These are phyloP conservation scores for Hortiboletus campestris DNA, from an alignment of 768 basidiomycete species.

Conservation along the genomic window DNA sequence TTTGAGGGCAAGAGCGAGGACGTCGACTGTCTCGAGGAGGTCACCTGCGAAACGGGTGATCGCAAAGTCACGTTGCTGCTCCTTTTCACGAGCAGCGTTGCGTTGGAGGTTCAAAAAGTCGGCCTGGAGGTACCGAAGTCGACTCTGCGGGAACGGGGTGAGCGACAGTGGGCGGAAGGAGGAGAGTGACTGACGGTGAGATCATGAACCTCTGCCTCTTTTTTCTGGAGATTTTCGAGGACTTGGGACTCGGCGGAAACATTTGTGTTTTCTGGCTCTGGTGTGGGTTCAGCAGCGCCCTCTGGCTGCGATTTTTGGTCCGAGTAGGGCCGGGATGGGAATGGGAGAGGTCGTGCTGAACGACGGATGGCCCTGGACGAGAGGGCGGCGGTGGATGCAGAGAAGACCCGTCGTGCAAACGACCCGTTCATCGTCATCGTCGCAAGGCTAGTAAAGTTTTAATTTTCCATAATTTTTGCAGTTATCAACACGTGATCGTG, in stretches of 20 bases:
- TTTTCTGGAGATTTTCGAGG: slow-evolving; percentile 66
- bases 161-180: slow-evolving; percentile 3
- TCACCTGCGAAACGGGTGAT: slow-evolving; percentile 90
- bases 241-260: slow-evolving; percentile 38
- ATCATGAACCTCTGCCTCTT: slow-evolving; percentile 80
- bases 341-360: slow-evolving; percentile 30
- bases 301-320: slow-evolving; percentile 42
- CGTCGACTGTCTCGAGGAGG: slow-evolving; percentile 87
- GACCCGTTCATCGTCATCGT: slow-evolving; percentile 42
- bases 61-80: slow-evolving; percentile 90
- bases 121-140: slow-evolving; percentile 88
- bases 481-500: slow-evolving; percentile 24
- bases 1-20: slow-evolving; percentile 80
- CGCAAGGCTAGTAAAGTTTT: background rate
- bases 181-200: slow-evolving; percentile 60
- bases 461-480: background rate
- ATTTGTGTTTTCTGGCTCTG: slow-evolving; percentile 21
- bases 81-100: slow-evolving; percentile 86
- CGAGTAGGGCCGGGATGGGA: slow-evolving; percentile 53
- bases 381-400: slow-evolving; percentile 57
- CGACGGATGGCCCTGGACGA: slow-evolving; percentile 49
- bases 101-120: slow-evolving; percentile 96
- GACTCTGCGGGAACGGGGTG: slow-evolving; percentile 52
- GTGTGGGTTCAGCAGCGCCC: slow-evolving; percentile 8
- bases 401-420: slow-evolving; percentile 45